Percentiles rank a stretch among this genome's conserved stretches.
These are phyloP conservation scores for Allomyces arbusculus DNA, from an alignment of 192 early-diverging fungal species.

Conservation along the genomic window DNA sequence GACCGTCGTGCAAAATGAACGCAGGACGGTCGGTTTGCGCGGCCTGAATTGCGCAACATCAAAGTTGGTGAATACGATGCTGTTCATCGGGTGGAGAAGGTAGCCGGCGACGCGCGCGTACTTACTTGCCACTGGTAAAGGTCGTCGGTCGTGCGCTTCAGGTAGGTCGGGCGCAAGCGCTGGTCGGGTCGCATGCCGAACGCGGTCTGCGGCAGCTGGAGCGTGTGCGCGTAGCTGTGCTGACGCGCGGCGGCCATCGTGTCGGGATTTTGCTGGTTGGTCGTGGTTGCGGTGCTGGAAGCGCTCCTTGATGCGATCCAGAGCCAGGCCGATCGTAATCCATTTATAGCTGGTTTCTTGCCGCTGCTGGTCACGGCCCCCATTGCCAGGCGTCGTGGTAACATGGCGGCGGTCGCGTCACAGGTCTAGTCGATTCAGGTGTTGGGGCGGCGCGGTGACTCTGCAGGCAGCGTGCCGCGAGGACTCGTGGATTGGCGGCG, in stretches of 20 bases:
- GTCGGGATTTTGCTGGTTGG: background rate
- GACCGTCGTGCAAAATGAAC: constrained; percentile 65
- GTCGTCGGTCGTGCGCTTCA: constrained; percentile 34
- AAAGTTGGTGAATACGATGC: background rate
- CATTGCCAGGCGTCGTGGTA: no score
- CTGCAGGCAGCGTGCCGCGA: no score
- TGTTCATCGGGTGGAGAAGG: background rate
- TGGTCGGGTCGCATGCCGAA: background rate
- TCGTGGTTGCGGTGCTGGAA: no score
- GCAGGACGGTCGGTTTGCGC: constrained; percentile 36
- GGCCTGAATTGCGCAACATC: constrained; percentile 4
- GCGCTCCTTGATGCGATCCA: no score
- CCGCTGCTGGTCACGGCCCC: no score
- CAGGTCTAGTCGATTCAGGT: no score
- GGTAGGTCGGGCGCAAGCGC: background rate
- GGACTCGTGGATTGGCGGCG: no score
- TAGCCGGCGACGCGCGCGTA: background rate
- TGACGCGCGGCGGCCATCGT: background rate
- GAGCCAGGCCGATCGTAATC: no score
- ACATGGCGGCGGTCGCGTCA: no score
- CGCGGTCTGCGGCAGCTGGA: background rate
- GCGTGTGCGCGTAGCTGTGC: background rate
- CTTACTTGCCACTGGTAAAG: constrained; percentile 53
- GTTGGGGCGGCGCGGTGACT: no score
- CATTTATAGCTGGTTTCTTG: no score